phyloP scores from a whole-genome alignment of 805 yeast species.

The Barnettozyma botsteinii region DNA sequence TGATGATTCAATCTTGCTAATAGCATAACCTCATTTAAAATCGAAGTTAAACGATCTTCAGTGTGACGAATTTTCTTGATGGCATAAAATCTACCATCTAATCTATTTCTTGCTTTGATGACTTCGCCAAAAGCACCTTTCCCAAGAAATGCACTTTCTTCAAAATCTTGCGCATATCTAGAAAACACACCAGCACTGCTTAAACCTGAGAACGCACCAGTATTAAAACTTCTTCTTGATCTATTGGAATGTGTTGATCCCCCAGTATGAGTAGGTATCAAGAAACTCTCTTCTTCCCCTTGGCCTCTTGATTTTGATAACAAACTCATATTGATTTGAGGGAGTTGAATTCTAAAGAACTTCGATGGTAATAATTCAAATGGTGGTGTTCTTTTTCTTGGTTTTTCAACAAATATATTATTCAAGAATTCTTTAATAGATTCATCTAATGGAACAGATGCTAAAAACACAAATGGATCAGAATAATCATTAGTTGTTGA shows the following conservation, averaged over 20 bases:
- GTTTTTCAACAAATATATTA: slow-evolving; percentile 56
- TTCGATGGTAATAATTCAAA: slow-evolving; percentile 79
- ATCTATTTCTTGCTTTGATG: slow-evolving; percentile 88
- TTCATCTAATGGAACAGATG: slow-evolving; percentile 40
- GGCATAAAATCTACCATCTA: slow-evolving; percentile 94
- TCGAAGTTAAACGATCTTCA: slow-evolving; percentile 70
- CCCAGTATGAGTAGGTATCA: slow-evolving; percentile 25
- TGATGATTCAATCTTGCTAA: slow-evolving; percentile 91
- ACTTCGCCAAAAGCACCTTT: slow-evolving; percentile 98
- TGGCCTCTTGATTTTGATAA: slow-evolving; percentile 12
- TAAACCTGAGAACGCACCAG: slow-evolving; percentile 30
- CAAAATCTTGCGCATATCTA: slow-evolving; percentile 88
- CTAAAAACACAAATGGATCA: slow-evolving; percentile 44
- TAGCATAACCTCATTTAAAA: slow-evolving; percentile 86
- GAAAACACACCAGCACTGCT: slow-evolving; percentile 35
- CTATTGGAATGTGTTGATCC: slow-evolving; percentile 18
- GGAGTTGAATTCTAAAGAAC: slow-evolving; percentile 72
- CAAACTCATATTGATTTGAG: slow-evolving; percentile 28
- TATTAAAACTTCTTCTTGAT: slow-evolving; percentile 37
- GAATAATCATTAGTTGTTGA: slow-evolving; percentile 6
- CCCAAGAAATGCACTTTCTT: slow-evolving; percentile 86
- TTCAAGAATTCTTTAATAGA: slow-evolving; percentile 61
- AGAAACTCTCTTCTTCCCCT: slow-evolving; percentile 16
- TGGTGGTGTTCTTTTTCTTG: slow-evolving; percentile 74
- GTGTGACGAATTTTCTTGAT: slow-evolving; percentile 85